A percentile compares a stretch with the other conserved stretches of the same genome.
These are phyloP conservation scores for Ceratocystis colombiana DNA, from an alignment of 2,329 filamentous ascomycete genomes.

Conservation along the genomic window DNA sequence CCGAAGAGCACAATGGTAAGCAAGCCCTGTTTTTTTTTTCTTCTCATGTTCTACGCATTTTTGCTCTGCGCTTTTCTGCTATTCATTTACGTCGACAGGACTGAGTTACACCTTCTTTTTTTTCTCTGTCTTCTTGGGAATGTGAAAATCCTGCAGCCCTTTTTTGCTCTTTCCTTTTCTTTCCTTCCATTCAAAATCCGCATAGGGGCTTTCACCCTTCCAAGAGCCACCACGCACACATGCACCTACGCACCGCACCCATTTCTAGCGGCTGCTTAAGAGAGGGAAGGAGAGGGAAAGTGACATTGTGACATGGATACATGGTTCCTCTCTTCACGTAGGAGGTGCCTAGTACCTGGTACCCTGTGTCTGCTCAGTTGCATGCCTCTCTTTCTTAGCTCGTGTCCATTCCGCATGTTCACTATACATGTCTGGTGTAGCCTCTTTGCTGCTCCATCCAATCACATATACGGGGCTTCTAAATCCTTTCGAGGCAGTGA, in stretches of 20 bases:
- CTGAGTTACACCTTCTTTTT: not conserved
- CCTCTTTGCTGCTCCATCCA: not conserved
- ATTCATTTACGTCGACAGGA: not conserved
- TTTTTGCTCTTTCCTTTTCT: not conserved
- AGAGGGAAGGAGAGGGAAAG: too few relatives aligned
- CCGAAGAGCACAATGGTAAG: not conserved
- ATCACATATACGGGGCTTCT: slow-evolving; percentile 1
- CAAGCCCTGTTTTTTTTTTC: not conserved
- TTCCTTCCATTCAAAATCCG: not conserved
- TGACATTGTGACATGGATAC: not conserved
- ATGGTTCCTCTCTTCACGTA: not conserved
- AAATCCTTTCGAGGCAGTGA: slow-evolving; percentile 8
- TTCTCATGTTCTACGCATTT: not conserved
- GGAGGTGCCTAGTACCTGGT: not conserved
- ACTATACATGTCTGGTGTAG: not conserved
- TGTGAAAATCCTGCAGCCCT: slow-evolving; percentile 10
- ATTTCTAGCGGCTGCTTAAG: not conserved
- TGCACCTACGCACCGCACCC: slow-evolving; percentile 6
- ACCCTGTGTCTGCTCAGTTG: not conserved
- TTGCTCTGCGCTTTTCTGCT: not conserved
- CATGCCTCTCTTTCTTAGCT: not conserved
- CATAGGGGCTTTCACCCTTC: not conserved
- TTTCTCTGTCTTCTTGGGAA: not conserved
- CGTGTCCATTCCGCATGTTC: not conserved
- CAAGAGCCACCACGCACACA: slow-evolving; percentile 5